Base-by-base conservation (phyloP, 164 flowering plant species). In the Berberis thunbergii region DNA sequence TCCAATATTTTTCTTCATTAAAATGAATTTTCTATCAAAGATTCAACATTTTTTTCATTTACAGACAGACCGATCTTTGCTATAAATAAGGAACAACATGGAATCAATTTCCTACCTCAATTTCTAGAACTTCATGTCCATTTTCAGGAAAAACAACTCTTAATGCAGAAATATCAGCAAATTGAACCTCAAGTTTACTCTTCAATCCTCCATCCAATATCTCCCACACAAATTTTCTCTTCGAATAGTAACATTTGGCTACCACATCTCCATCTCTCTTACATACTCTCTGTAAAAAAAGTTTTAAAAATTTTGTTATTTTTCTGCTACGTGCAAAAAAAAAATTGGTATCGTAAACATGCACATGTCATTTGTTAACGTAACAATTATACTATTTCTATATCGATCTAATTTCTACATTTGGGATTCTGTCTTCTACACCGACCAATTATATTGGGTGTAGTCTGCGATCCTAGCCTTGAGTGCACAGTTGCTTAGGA, bases 181-280 rank as follows among this genome's bases (percentile, higher is more conserved):
- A 87, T 50, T 76, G 84, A 26, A 85, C 74, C 74, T 87, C 94
- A 9, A 87, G 81, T 67, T 85, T 87, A 62, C 75, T 84, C 77
- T 87, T 87, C 43, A 87, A 67, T 42, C 80, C 76, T 41, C 77
- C 71, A 10, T 84, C 78, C 58, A 87, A 71, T 39, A 87, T 72
- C 71, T 87, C 95, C 95, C 95, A 87, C 41, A 85, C 91, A 12
- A 87, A 75, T 69, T 83, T 85, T 43, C 81, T 81, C 77, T 85
- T 87, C 0, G 84, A 85, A 60, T 74, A 85, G 76, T 83, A 85
- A 62, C 83, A 81, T 62, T 85, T 85, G 2, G 80, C 91, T 50
- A 81, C 86, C 67, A 87, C 72, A 50, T 87, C 88, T 4, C 88
- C 90, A 53, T 84, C 90, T 61, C 82, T 53, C 43, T 68, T 75